Evolutionary conservation across 2,329 filamentous ascomycete species (phyloP).

Genomic region (Aspergillus pseudoglaucus): DNA sequence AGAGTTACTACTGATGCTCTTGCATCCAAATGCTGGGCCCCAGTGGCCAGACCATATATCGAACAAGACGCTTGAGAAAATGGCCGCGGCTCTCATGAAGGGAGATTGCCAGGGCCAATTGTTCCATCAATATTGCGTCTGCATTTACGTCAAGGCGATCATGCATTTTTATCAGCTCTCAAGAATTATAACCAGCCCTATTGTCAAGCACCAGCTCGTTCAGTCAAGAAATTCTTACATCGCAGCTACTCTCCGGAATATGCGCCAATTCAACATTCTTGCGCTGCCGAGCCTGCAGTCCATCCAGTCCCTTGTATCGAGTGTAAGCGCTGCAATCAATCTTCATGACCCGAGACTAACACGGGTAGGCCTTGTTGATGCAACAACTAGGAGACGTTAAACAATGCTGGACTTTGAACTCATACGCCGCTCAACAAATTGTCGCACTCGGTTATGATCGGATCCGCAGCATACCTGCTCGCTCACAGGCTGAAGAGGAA

Average conservation of each 20-base stretch:
- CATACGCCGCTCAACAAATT: constrained; percentile 21
- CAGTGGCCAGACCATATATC: constrained; percentile 25
- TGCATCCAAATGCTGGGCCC: constrained; percentile 5
- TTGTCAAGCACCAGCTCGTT: constrained; percentile 11
- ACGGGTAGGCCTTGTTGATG: constrained; percentile 18
- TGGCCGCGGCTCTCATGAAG: constrained; percentile 12
- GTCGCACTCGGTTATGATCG: constrained; percentile 17
- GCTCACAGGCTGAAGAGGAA: constrained; percentile 11
- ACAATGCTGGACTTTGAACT: constrained; percentile 19
- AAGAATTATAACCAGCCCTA: constrained; percentile 7
- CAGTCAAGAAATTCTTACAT: constrained; percentile 16
- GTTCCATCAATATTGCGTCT: constrained; percentile 19
- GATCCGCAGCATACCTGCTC: neutral
- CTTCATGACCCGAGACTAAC: neutral
- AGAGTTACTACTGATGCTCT: constrained; percentile 21
- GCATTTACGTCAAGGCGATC: constrained; percentile 19
- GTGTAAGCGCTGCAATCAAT: constrained; percentile 11
- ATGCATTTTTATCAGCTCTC: constrained; percentile 11
- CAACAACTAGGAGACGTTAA: constrained; percentile 17
- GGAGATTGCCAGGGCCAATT: constrained; percentile 6
- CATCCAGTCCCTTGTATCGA: constrained; percentile 19
- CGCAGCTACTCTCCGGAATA: constrained; percentile 9
- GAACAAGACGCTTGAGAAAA: constrained; percentile 12
- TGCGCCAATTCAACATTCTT: constrained; percentile 14
- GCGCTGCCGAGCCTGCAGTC: constrained; percentile 11